Evolutionary conservation across 73 alveolate species (phyloP), one percentile per base, ranked within the genome.

Genomic region (Paramecium bursaria): DNA sequence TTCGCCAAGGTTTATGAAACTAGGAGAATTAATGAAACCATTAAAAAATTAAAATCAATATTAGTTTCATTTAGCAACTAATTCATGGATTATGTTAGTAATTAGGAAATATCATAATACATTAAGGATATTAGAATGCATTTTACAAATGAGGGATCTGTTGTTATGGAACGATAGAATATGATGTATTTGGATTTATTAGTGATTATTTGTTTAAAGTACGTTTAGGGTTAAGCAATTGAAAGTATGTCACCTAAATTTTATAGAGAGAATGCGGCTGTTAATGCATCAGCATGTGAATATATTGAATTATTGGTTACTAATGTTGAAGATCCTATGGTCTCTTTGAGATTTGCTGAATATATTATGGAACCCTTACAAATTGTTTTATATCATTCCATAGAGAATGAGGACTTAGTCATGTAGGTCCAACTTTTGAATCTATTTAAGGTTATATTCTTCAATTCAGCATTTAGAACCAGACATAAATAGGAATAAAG

Each of bases 211-310:
- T 79, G 89, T 22, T 42, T 79, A 26, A 61, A 73, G 30, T 79
- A 79, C 46, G 76, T 79, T 3, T 39, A 79, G 54, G 89, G 89
- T 0, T 55, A 79, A 79, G 89, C 89, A 3, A 53, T 79, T 1
- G 89, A 79, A 57, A 79, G 89, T 22, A 53, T 79, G 61, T 79
- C 89, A 3, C 39, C 54, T 26, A 79, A 79, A 54, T 79, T 79
- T 44, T 79, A 79, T 47, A 73, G 46, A 10, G 89, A 79, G 14
- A 79, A 79, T 52, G 89, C 89, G 7, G 89, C 89, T 15, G 89
- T 79, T 1, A 79, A 79, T 79, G 89, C 89, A 31, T 79, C 89
- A 1, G 89, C 89, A 1, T 79, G 89, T 79, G 89, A 79, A 79
- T 79, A 52, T 13, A 79, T 79, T 31, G 89, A 79, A 79, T 79